phyloP scores from a whole-genome alignment of 371 early-diverging fungal species.

The Choanephora cucurbitarum region DNA sequence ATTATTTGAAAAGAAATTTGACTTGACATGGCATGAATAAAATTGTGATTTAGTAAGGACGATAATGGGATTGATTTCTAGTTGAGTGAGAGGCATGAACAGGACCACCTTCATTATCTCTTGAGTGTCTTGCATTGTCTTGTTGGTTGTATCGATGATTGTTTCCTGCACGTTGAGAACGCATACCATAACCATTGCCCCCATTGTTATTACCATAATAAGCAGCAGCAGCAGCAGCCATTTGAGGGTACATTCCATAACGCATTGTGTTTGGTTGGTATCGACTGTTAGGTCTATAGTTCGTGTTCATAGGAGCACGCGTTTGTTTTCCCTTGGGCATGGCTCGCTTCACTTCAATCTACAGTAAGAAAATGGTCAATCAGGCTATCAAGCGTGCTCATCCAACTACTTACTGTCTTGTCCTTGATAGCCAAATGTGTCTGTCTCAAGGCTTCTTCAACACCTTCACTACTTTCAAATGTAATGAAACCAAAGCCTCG shows the following conservation, averaged over 20 bases:
- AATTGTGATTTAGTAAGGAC: slow-evolving; percentile 32
- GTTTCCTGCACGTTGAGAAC: slow-evolving; percentile 10
- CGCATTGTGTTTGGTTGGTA: slow-evolving; percentile 11
- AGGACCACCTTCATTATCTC: slow-evolving; percentile 32
- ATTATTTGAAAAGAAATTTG: no score
- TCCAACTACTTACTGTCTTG: slow-evolving; percentile 57
- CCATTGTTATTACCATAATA: slow-evolving; percentile 20
- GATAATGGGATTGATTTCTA: slow-evolving; percentile 39
- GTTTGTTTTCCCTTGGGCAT: not conserved
- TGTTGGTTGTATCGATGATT: slow-evolving; percentile 6
- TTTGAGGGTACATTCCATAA: slow-evolving; percentile 28
- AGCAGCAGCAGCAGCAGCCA: slow-evolving; percentile 17
- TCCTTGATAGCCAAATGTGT: slow-evolving; percentile 55
- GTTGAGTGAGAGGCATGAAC: slow-evolving; percentile 39
- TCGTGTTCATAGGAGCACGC: slow-evolving; percentile 24
- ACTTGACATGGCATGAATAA: no score
- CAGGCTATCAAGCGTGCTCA: no score
- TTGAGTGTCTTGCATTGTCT: slow-evolving; percentile 15
- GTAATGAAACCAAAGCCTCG: slow-evolving; percentile 85
- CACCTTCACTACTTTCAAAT: slow-evolving; percentile 69
- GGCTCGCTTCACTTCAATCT: slow-evolving; percentile 24
- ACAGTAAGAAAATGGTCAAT: no score
- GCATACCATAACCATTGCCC: slow-evolving; percentile 9
- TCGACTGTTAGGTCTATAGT: slow-evolving; percentile 12
- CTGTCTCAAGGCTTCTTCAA: slow-evolving; percentile 57